Conservation (phyloP, 1,284 basidiomycete species). For the Rhodofomes roseus region DNA sequence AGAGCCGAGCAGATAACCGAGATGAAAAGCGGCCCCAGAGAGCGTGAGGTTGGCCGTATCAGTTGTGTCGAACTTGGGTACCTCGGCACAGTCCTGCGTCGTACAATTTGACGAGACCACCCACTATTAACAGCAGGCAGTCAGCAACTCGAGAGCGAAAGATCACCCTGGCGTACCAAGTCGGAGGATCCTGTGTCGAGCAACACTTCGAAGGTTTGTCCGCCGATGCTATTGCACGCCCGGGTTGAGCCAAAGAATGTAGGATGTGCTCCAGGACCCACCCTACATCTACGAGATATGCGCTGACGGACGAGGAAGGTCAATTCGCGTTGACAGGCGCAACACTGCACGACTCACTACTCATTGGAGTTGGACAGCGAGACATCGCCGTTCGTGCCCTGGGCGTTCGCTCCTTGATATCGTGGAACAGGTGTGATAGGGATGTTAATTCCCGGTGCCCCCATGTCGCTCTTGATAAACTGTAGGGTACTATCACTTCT, state of each 20-base stretch:
- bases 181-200: constrained; percentile 58
- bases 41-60: constrained; percentile 26
- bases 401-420: constrained; percentile 17
- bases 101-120: constrained; percentile 34
- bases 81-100: constrained; percentile 27
- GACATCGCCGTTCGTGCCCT: constrained; percentile 20
- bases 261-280: constrained; percentile 15
- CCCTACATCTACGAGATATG: constrained; percentile 39
- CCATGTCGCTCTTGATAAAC: not conserved
- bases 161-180: constrained; percentile 29
- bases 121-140: constrained; percentile 26
- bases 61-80: constrained; percentile 30
- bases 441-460: constrained; percentile 19
- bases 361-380: constrained; percentile 31
- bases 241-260: not conserved
- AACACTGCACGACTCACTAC: constrained; percentile 28
- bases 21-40: constrained; percentile 33
- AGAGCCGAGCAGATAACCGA: constrained; percentile 45
- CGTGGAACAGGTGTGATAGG: constrained; percentile 28
- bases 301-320: constrained; percentile 21
- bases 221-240: constrained; percentile 32
- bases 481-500: not conserved
- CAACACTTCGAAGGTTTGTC: constrained; percentile 48
- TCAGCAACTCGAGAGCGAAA: not conserved
- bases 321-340: not conserved